phyloP scores from a whole-genome alignment of 2,329 filamentous ascomycete genomes.

The Dactylellina haptotyla region DNA sequence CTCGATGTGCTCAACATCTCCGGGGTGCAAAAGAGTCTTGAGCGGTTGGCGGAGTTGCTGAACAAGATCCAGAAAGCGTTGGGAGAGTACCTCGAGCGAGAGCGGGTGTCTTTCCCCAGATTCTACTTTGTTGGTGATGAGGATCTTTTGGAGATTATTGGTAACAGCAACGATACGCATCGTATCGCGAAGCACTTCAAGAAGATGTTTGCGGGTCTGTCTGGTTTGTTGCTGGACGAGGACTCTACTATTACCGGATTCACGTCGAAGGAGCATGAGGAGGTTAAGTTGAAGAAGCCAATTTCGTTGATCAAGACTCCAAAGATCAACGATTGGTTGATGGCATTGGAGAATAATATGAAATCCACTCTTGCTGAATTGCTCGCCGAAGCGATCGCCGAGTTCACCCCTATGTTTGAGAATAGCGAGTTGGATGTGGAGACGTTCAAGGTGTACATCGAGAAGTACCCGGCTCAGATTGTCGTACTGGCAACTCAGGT shows the following conservation, averaged over 20 bases:
- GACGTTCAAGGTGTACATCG: constrained; percentile 82
- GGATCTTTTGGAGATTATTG: constrained; percentile 97
- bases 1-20: constrained; percentile 95
- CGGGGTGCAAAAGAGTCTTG: constrained; percentile 93
- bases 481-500: constrained; percentile 93
- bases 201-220: constrained; percentile 99
- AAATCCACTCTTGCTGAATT: constrained; percentile 91
- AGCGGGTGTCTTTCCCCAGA: constrained; percentile 94
- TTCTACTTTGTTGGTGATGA: constrained; percentile 99
- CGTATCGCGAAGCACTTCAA: constrained; percentile 98
- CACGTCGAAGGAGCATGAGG: constrained; percentile 93
- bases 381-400: constrained; percentile 83
- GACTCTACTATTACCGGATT: constrained; percentile 89
- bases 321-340: constrained; percentile 99
- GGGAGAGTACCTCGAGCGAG: constrained; percentile 97
- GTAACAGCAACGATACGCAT: constrained; percentile 96
- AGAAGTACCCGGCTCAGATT: constrained; percentile 87
- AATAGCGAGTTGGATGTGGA: constrained; percentile 75
- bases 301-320: constrained; percentile 94
- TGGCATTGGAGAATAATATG: constrained; percentile 90
- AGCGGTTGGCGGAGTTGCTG: constrained; percentile 92
- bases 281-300: constrained; percentile 85
- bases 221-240: constrained; percentile 88
- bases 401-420: constrained; percentile 81
- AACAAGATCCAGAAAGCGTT: constrained; percentile 99